Percentiles rank a stretch among this genome's conserved stretches.
Conservation (phyloP, 129 eudicot species). For the Arctium minus region DNA sequence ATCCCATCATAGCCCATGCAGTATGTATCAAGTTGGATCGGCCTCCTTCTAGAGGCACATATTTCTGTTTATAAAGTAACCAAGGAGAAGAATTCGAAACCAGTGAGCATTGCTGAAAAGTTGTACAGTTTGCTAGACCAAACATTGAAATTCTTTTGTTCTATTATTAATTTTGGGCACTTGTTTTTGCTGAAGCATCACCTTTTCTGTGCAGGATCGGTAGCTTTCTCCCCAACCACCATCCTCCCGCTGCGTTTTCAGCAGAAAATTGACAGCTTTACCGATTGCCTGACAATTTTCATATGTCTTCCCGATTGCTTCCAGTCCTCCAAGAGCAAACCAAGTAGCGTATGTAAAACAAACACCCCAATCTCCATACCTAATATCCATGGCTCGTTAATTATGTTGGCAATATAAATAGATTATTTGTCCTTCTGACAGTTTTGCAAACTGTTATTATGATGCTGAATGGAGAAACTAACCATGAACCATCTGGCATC, state of each 20-base stretch:
- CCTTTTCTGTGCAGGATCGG: conserved; percentile 36
- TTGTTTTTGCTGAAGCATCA: background rate
- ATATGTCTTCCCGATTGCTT: conserved; percentile 16
- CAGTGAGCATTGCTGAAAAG: background rate
- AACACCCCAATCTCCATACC: conserved; percentile 37
- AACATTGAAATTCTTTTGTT: background rate
- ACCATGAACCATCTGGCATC: background rate
- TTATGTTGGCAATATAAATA: background rate
- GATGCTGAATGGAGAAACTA: background rate
- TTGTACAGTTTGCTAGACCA: background rate
- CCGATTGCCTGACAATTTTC: conserved; percentile 18
- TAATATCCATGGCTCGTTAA: background rate
- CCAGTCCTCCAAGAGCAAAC: conserved; percentile 28
- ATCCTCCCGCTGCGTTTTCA: conserved; percentile 25
- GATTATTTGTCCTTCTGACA: background rate
- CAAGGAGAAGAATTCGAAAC: background rate
- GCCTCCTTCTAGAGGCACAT: conserved; percentile 38
- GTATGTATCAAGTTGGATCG: conserved; percentile 37
- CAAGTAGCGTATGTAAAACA: conserved; percentile 35
- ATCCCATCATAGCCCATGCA: background rate
- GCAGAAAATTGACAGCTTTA: conserved; percentile 31
- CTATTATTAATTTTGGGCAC: background rate
- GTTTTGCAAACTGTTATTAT: background rate
- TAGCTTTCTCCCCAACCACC: conserved; percentile 70
- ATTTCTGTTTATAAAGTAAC: conserved; percentile 22